Percentiles rank a stretch among this genome's conserved stretches.
Conservation (phyloP, 148 eudicot species). For the Camellia japonica region DNA sequence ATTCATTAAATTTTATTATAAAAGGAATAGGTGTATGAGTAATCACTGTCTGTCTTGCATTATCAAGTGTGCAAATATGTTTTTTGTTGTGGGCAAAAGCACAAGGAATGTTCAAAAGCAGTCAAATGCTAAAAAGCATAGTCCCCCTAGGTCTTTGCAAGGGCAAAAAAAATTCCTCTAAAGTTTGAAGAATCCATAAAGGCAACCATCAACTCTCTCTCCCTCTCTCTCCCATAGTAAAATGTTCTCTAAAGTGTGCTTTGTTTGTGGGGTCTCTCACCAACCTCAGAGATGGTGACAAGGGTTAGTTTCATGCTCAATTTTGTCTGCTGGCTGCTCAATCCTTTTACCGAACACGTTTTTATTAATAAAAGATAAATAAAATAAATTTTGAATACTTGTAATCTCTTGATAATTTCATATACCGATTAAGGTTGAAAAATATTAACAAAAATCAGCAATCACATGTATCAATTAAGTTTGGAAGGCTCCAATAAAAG, state of each 20-base stretch:
- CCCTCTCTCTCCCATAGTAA: neutral
- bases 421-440: too few species aligned
- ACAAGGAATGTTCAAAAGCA: constrained; percentile 22
- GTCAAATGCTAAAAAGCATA: constrained; percentile 26
- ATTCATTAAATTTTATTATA: too few species aligned
- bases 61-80: neutral
- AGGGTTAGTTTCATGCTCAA: neutral
- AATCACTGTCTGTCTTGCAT: neutral
- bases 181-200: constrained; percentile 18
- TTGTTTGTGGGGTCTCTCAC: constrained; percentile 11
- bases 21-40: neutral
- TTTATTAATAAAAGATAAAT: too few species aligned
- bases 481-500: too few species aligned
- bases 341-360: neutral
- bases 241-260: neutral
- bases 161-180: constrained; percentile 4
- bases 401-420: too few species aligned
- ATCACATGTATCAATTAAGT: too few species aligned
- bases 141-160: constrained; percentile 4
- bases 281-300: constrained; percentile 8
- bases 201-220: constrained; percentile 10
- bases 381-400: too few species aligned
- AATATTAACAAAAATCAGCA: too few species aligned
- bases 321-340: constrained; percentile 10
- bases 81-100: neutral